Conservation (phyloP, 371 early-diverging fungal genomes). For the Apophysomyces trapeziformis region DNA sequence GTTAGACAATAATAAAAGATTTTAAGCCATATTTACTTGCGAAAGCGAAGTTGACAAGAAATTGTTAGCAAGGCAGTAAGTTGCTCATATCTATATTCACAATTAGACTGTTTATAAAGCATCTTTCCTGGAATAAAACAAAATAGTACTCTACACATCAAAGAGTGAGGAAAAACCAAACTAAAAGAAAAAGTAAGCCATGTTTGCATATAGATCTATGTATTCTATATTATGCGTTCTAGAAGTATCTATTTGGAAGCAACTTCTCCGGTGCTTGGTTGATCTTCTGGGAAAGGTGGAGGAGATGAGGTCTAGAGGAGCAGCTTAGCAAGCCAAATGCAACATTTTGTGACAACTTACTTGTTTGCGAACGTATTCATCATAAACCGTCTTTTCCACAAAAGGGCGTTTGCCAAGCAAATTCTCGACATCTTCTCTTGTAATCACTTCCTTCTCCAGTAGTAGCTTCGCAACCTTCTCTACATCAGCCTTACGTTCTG, state of each 20-base stretch:
- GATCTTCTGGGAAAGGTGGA: slow-evolving; percentile 49
- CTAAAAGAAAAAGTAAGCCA: too few relatives aligned
- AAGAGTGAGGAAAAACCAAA: too few relatives aligned
- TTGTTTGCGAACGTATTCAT: slow-evolving; percentile 62
- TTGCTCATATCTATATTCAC: too few relatives aligned
- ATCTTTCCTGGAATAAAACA: too few relatives aligned
- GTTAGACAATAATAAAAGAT: too few relatives aligned
- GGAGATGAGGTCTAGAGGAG: slow-evolving; percentile 31
- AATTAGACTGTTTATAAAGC: too few relatives aligned
- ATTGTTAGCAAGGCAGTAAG: too few relatives aligned
- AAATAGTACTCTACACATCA: too few relatives aligned
- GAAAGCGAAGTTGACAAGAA: too few relatives aligned
- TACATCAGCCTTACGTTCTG: slow-evolving; percentile 81
- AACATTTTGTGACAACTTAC: slow-evolving; percentile 19
- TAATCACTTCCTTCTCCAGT: slow-evolving; percentile 95
- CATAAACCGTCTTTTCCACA: slow-evolving; percentile 75
- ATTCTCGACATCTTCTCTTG: slow-evolving; percentile 92
- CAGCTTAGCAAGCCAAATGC: background rate
- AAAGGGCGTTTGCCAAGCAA: slow-evolving; percentile 91
- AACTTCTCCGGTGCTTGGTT: slow-evolving; percentile 20
- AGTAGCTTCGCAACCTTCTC: slow-evolving; percentile 93
- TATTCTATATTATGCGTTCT: too few relatives aligned
- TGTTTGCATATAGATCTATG: too few relatives aligned
- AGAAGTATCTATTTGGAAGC: slow-evolving; percentile 14
- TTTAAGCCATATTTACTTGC: too few relatives aligned